Percentiles rank a stretch among this genome's conserved stretches.
Conservation (phyloP, 1,284 basidiomycete species). For the Lentinus polychrous region DNA sequence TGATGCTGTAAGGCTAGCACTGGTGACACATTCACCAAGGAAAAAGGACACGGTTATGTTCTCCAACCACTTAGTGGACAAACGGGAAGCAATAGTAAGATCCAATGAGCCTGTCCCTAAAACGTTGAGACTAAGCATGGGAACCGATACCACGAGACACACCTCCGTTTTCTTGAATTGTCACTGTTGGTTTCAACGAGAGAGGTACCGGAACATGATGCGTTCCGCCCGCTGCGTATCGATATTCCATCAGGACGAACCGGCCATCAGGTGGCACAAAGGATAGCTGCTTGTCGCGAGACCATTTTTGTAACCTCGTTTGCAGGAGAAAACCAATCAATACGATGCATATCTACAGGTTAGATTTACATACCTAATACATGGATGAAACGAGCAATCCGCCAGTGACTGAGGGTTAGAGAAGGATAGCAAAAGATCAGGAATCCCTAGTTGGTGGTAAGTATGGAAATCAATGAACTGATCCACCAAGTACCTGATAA, state of each 20-base stretch:
- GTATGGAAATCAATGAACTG: neutral
- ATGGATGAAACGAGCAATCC: constrained; percentile 87
- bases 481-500: constrained; percentile 56
- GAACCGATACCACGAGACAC: constrained; percentile 13
- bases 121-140: neutral
- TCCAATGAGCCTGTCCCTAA: constrained; percentile 56
- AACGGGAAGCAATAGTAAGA: constrained; percentile 62
- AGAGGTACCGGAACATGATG: constrained; percentile 60
- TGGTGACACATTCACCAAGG: constrained; percentile 66
- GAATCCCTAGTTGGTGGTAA: constrained; percentile 55
- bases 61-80: constrained; percentile 62
- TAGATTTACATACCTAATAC: constrained; percentile 61
- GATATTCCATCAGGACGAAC: constrained; percentile 85
- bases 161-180: constrained; percentile 63
- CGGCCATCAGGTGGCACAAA: constrained; percentile 94
- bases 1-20: constrained; percentile 55
- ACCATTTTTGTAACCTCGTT: constrained; percentile 72
- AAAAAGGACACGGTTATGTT: constrained; percentile 64
- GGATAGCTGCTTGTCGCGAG: constrained; percentile 72
- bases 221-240: constrained; percentile 37
- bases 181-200: constrained; percentile 52
- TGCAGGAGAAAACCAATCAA: neutral
- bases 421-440: constrained; percentile 80
- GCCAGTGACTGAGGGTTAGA: constrained; percentile 69
- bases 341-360: too few relatives aligned